Evolutionary conservation across 129 eudicot species (phyloP).

Genomic region (Saussurea involucrata): DNA sequence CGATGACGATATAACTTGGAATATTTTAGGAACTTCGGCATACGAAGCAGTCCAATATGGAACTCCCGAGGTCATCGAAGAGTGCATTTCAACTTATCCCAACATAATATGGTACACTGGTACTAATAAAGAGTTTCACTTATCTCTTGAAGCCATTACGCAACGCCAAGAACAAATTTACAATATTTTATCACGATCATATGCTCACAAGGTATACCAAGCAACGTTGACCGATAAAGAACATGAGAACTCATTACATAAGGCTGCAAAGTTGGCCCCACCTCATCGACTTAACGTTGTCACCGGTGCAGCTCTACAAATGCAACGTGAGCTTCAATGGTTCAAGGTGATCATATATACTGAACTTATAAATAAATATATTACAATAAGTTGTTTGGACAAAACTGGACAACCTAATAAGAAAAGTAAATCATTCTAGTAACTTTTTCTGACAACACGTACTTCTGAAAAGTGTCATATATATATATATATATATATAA

Average conservation of each 20-base stretch:
- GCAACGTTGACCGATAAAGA: constrained; percentile 1
- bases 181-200: not conserved
- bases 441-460: no score
- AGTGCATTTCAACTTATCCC: constrained; percentile 28
- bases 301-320: constrained; percentile 18
- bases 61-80: not conserved
- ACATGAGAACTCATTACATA: constrained; percentile 12
- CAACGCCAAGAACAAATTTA: constrained; percentile 40
- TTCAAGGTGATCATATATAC: constrained; percentile 3
- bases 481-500: no score
- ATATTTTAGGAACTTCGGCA: constrained; percentile 13
- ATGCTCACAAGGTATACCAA: constrained; percentile 13
- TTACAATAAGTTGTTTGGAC: no score
- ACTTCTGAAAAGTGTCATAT: no score
- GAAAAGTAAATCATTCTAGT: no score
- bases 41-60: not conserved
- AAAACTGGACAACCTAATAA: not conserved
- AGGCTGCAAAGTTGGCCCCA: constrained; percentile 11
- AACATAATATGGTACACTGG: constrained; percentile 40
- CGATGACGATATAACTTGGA: constrained; percentile 2
- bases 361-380: no score
- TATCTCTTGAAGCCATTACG: constrained; percentile 35
- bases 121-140: constrained; percentile 8
- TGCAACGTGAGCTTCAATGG: constrained; percentile 32
- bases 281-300: not conserved